These are phyloP conservation scores for Obelidium mucronatum DNA, from an alignment of 192 early-diverging fungal species.

Conservation along the genomic window DNA sequence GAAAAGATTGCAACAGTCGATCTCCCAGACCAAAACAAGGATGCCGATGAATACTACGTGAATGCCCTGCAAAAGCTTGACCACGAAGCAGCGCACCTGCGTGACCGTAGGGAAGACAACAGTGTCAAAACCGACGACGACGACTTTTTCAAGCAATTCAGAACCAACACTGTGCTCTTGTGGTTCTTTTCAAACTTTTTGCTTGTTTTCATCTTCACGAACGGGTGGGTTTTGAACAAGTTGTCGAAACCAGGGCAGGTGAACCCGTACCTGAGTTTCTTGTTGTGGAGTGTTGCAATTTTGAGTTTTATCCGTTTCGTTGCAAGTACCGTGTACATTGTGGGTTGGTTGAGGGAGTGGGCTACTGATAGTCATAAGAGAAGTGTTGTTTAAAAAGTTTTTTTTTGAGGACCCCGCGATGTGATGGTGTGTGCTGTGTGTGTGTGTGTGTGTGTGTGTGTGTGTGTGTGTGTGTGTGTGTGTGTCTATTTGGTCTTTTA, in stretches of 20 bases:
- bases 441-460: too few species aligned
- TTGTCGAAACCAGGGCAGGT: constrained; percentile 16
- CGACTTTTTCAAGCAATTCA: constrained; percentile 59
- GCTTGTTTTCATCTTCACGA: constrained; percentile 53
- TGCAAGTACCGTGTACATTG: constrained; percentile 32
- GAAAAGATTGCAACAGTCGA: constrained; percentile 71
- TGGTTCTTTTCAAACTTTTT: constrained; percentile 56
- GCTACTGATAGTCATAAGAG: constrained; percentile 33
- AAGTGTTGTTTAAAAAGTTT: constrained; percentile 7
- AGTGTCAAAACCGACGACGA: constrained; percentile 38
- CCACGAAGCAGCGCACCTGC: constrained; percentile 50
- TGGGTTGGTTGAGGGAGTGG: constrained; percentile 37
- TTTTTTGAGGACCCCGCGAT: not conserved
- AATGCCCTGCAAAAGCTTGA: constrained; percentile 45
- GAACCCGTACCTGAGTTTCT: constrained; percentile 52
- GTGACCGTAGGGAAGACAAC: constrained; percentile 63
- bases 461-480: too few species aligned
- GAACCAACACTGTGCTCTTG: constrained; percentile 55
- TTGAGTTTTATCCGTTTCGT: constrained; percentile 47
- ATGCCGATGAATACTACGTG: constrained; percentile 79
- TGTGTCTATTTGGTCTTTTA: too few species aligned
- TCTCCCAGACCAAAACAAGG: constrained; percentile 72
- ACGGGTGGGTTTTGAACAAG: constrained; percentile 29
- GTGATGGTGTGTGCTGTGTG: too few species aligned
- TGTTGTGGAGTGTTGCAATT: constrained; percentile 55